Evolutionary conservation across 2,329 filamentous ascomycete genomes (phyloP).

Genomic region (Gremmenia infestans): DNA sequence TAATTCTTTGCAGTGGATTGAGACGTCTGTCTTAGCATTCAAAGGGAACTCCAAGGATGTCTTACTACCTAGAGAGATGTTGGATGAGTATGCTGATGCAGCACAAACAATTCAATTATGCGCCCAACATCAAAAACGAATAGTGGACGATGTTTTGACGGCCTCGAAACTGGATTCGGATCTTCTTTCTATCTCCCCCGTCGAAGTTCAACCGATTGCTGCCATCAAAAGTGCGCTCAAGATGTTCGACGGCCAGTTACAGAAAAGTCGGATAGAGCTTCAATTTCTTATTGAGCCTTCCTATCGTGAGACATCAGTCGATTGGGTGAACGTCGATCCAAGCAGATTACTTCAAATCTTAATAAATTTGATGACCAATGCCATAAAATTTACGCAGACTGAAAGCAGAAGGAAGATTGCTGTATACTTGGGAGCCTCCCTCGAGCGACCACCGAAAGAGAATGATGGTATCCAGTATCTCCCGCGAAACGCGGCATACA

Average conservation of each 20-base stretch:
- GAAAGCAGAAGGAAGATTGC: constrained; percentile 52
- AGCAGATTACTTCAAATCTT: constrained; percentile 68
- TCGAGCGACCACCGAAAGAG: constrained; percentile 3
- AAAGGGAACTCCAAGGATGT: constrained; percentile 25
- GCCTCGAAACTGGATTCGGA: constrained; percentile 67
- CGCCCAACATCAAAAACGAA: constrained; percentile 70
- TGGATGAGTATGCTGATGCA: constrained; percentile 63
- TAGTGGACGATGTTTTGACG: constrained; percentile 61
- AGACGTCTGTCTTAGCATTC: constrained; percentile 41
- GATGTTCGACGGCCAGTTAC: constrained; percentile 72
- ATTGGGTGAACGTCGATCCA: constrained; percentile 70
- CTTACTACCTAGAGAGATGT: constrained; percentile 34
- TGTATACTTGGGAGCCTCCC: constrained; percentile 40
- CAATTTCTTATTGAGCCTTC: constrained; percentile 62
- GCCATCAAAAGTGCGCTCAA: constrained; percentile 64
- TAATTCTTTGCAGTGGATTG: constrained; percentile 44
- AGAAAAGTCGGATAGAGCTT: constrained; percentile 64
- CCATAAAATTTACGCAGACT: constrained; percentile 59
- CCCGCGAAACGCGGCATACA: background rate
- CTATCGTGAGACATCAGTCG: constrained; percentile 56
- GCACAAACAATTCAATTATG: constrained; percentile 72
- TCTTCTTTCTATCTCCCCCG: constrained; percentile 62
- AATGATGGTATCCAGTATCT: background rate
- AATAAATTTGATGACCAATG: constrained; percentile 68
- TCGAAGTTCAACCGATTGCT: constrained; percentile 60